phyloP scores from a whole-genome alignment of 2,329 filamentous ascomycete species.

The Penicillium sp. region DNA sequence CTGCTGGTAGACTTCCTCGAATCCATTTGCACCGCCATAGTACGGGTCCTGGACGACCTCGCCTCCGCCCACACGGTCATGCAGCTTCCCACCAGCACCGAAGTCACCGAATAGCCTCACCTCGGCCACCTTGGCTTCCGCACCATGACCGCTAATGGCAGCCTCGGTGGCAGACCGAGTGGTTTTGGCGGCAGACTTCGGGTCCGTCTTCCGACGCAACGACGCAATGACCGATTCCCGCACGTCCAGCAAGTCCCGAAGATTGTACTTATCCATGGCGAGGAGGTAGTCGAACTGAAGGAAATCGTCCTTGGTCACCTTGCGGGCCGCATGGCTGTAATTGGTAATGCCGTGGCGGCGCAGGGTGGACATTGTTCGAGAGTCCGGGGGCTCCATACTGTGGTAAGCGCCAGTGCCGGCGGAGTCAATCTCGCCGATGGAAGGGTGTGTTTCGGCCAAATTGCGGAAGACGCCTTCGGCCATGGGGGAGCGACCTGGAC shows the following conservation, averaged over 20 bases:
- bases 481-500: conserved; percentile 76
- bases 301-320: conserved; percentile 72
- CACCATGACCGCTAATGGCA: conserved; percentile 33
- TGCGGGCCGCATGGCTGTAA: conserved; percentile 74
- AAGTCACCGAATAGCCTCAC: conserved; percentile 86
- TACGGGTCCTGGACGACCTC: conserved; percentile 87
- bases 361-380: conserved; percentile 78
- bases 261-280: conserved; percentile 86
- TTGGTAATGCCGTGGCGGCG: conserved; percentile 68
- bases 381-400: conserved; percentile 70
- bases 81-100: conserved; percentile 53
- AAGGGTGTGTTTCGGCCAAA: conserved; percentile 57
- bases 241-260: conserved; percentile 64
- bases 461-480: conserved; percentile 88
- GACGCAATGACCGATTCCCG: conserved; percentile 50
- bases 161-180: conserved; percentile 39
- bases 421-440: conserved; percentile 72
- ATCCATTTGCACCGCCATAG: conserved; percentile 80
- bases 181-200: conserved; percentile 25
- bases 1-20: conserved; percentile 83
- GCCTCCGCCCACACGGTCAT: conserved; percentile 42
- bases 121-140: conserved; percentile 43
- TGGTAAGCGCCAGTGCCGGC: conserved; percentile 92
- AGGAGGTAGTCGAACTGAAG: conserved; percentile 86
- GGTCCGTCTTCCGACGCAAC: conserved; percentile 45